Percentiles rank a stretch among this genome's conserved stretches.
phyloP scores from a whole-genome alignment of 2,329 filamentous ascomycete species.

The Colletotrichum acutatum region DNA sequence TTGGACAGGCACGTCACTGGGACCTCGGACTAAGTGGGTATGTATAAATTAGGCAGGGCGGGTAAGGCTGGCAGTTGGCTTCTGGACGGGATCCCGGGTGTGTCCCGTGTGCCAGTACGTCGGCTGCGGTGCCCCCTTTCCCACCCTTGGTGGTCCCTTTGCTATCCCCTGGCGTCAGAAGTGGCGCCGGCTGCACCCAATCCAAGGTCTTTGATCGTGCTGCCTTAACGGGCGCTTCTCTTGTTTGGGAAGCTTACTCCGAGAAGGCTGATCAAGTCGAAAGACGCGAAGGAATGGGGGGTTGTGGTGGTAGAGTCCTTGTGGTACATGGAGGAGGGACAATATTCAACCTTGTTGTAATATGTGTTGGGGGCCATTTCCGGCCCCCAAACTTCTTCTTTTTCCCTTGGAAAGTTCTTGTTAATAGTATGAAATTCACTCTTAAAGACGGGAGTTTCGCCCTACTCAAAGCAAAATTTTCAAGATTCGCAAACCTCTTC shows the following conservation, averaged over 20 bases:
- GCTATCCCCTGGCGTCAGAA: background rate
- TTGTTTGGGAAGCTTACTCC: background rate
- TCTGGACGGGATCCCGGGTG: constrained; percentile 3
- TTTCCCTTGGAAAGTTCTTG: background rate
- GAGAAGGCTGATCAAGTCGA: background rate
- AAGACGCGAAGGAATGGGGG: background rate
- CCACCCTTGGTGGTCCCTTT: no score
- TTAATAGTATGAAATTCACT: background rate
- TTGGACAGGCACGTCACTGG: background rate
- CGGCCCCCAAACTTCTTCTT: constrained; percentile 18
- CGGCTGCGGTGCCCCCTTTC: background rate
- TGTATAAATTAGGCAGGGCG: background rate
- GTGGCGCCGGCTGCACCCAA: background rate
- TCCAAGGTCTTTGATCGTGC: background rate
- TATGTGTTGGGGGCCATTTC: constrained; percentile 6
- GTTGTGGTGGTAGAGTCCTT: background rate
- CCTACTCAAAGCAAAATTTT: background rate
- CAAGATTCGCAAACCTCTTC: background rate
- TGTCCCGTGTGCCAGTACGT: constrained; percentile 6
- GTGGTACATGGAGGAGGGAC: background rate
- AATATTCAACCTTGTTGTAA: background rate
- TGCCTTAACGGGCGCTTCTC: background rate
- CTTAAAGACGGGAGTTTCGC: constrained; percentile 14
- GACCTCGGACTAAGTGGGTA: no score
- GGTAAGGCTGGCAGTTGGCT: constrained; percentile 23